Evolutionary conservation across 1,284 basidiomycete genomes (phyloP).

Genomic region (Marasmius fiardii): DNA sequence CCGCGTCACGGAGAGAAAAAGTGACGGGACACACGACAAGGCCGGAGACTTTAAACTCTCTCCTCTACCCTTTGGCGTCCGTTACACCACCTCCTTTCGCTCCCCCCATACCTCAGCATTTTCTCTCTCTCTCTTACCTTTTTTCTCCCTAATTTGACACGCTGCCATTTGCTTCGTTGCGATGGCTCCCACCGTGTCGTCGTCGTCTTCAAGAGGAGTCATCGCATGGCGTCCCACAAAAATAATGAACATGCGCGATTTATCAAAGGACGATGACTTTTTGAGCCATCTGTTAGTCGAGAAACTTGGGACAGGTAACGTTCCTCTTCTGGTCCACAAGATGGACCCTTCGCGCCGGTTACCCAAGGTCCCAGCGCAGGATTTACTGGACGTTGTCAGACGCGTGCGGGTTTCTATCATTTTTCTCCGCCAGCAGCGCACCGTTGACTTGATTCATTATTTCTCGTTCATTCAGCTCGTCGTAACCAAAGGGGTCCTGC

Average conservation of each 20-base stretch:
- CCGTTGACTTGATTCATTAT: constrained; percentile 28
- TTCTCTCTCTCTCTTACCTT: background rate
- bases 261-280: constrained; percentile 84
- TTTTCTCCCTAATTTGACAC: background rate
- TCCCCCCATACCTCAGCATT: constrained; percentile 11
- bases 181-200: constrained; percentile 36
- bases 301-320: constrained; percentile 72
- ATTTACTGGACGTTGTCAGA: constrained; percentile 67
- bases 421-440: constrained; percentile 22
- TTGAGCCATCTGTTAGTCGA: constrained; percentile 81
- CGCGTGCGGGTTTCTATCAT: constrained; percentile 54
- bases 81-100: constrained; percentile 13
- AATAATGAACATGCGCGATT: constrained; percentile 84
- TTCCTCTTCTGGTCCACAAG: constrained; percentile 79
- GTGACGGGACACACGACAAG: background rate
- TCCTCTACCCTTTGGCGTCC: constrained; percentile 12
- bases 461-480: constrained; percentile 48
- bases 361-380: constrained; percentile 65
- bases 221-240: constrained; percentile 72
- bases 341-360: constrained; percentile 74
- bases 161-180: constrained; percentile 4
- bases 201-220: constrained; percentile 23
- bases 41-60: background rate
- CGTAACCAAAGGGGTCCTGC: constrained; percentile 46
- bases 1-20: background rate